Conservation (phyloP, 2,329 filamentous ascomycete species). For the Mycosphaerella sp. region DNA sequence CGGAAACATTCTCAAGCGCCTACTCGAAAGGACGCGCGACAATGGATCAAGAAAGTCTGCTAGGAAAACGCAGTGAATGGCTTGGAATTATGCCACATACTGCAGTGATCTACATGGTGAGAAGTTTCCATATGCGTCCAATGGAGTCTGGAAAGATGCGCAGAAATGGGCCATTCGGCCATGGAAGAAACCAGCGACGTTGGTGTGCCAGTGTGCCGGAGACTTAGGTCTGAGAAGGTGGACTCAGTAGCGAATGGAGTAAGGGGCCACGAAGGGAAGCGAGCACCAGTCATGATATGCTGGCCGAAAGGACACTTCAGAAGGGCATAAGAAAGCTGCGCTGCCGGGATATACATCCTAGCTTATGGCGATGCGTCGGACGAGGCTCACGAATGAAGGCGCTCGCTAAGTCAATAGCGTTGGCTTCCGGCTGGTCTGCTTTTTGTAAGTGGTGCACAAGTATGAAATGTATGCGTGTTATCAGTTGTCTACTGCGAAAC, state of each 20-base stretch:
- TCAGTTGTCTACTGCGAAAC: too few species aligned
- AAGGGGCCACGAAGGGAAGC: background rate
- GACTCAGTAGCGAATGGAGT: conserved; percentile 7
- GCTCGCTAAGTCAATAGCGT: too few species aligned
- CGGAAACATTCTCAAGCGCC: conserved; percentile 22
- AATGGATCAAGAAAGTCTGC: conserved; percentile 10
- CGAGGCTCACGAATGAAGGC: too few species aligned
- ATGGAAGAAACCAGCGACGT: conserved; percentile 36
- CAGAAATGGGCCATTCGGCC: conserved; percentile 30
- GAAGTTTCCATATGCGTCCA: conserved; percentile 33
- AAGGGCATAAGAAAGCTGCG: conserved; percentile 16
- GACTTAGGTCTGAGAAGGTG: conserved; percentile 30
- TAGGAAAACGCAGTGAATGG: conserved; percentile 19
- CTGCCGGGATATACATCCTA: background rate
- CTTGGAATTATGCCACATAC: conserved; percentile 17
- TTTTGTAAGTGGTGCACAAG: too few species aligned
- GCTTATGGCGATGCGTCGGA: too few species aligned
- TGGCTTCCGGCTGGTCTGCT: too few species aligned
- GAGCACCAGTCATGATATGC: conserved; percentile 23
- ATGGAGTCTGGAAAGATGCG: conserved; percentile 36
- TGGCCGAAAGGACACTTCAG: conserved; percentile 20
- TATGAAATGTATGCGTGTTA: too few species aligned
- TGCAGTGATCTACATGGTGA: conserved; percentile 29
- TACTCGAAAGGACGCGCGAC: conserved; percentile 16
- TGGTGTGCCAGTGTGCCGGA: conserved; percentile 35